These are phyloP conservation scores for Aureoboletus auriporus DNA, from an alignment of 768 basidiomycete species.

Conservation along the genomic window DNA sequence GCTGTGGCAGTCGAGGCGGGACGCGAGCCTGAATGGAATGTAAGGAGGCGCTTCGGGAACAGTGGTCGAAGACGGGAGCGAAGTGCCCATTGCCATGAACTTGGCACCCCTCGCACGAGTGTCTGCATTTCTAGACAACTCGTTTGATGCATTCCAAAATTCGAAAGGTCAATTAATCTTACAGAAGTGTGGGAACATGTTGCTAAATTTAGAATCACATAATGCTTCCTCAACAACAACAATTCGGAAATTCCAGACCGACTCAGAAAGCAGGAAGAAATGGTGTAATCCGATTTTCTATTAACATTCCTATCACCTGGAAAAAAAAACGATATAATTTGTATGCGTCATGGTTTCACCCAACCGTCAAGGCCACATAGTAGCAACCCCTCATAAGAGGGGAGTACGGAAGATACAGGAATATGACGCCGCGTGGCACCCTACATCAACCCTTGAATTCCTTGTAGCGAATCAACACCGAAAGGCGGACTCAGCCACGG, in stretches of 20 bases:
- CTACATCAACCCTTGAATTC: constrained; percentile 41
- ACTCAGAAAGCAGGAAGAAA: too few relatives aligned
- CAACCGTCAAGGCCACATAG: constrained; percentile 76
- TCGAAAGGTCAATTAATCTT: background rate
- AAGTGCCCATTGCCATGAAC: constrained; percentile 25
- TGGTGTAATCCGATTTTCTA: too few relatives aligned
- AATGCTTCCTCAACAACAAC: too few relatives aligned
- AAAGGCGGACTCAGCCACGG: constrained; percentile 43
- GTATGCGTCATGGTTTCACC: constrained; percentile 81
- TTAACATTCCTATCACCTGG: too few relatives aligned
- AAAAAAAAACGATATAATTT: constrained; percentile 16
- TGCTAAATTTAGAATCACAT: background rate
- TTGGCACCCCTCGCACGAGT: constrained; percentile 21
- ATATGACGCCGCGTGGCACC: constrained; percentile 65
- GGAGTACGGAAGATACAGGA: constrained; percentile 73
- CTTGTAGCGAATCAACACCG: constrained; percentile 51
- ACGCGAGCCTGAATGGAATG: constrained; percentile 23
- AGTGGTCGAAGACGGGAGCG: constrained; percentile 10
- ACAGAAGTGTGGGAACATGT: constrained; percentile 1
- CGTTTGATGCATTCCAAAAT: constrained; percentile 1
- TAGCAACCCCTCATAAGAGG: constrained; percentile 26
- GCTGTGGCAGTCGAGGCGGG: constrained; percentile 44
- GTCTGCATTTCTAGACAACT: constrained; percentile 23
- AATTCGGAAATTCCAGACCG: too few relatives aligned
- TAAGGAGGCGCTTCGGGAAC: background rate